A percentile compares a stretch with the other conserved stretches of the same genome.
Evolutionary conservation across 495 filamentous ascomycete genomes (phyloP).

Genomic region (Lichenothelia convexa): DNA sequence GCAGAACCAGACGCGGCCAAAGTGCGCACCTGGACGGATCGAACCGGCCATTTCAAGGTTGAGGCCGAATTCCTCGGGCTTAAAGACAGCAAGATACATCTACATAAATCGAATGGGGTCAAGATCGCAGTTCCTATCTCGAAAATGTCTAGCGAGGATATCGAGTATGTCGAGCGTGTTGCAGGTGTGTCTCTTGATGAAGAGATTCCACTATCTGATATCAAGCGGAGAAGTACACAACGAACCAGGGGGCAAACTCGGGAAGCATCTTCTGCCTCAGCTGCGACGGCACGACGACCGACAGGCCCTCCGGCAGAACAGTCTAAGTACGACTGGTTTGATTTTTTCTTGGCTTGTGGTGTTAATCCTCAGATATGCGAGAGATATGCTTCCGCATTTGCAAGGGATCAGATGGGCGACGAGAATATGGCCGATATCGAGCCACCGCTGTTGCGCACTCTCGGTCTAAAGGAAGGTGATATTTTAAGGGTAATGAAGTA

Average conservation of each 20-base stretch:
- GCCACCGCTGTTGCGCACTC: constrained; percentile 55
- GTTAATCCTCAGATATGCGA: constrained; percentile 84
- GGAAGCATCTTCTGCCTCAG: constrained; percentile 1
- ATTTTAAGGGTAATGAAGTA: constrained; percentile 86
- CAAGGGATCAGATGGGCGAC: constrained; percentile 88
- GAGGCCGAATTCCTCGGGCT: constrained; percentile 93
- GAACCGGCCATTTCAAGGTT: constrained; percentile 87
- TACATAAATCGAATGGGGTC: constrained; percentile 94
- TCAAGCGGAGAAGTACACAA: constrained; percentile 31
- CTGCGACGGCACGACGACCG: constrained; percentile 29
- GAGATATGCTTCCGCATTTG: constrained; percentile 76
- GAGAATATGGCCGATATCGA: constrained; percentile 74
- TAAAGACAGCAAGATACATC: constrained; percentile 87
- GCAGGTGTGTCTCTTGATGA: constrained; percentile 87
- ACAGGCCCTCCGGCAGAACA: constrained; percentile 31
- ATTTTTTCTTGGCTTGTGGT: constrained; percentile 87
- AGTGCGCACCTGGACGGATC: constrained; percentile 83
- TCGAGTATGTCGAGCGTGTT: constrained; percentile 78
- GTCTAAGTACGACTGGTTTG: constrained; percentile 83
- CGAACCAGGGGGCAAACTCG: constrained; percentile 14
- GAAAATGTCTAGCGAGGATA: constrained; percentile 89
- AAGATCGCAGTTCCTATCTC: constrained; percentile 90
- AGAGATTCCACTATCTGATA: constrained; percentile 82
- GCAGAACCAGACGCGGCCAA: constrained; percentile 64
- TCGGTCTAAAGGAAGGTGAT: constrained; percentile 89